Evolutionary conservation across 257 asterid genomes (phyloP), one percentile per base, ranked within the genome.

Genomic region (Nicotiana otophora): DNA sequence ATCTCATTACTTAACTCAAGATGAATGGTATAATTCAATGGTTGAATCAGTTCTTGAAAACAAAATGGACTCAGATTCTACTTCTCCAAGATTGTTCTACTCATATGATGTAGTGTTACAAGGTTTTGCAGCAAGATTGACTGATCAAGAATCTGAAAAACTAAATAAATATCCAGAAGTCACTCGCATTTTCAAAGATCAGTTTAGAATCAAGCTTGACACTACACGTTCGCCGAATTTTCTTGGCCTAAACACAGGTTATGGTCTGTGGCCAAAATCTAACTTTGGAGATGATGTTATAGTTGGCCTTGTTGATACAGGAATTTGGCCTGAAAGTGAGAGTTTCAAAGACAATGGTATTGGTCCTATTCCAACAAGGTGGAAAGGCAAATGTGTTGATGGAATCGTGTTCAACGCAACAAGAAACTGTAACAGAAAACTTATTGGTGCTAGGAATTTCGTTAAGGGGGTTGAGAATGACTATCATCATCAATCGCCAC

Each of bases 321-420:
- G 81, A 9, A 78, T 83, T 68, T 83, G 86, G 86, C 86, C 86
- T 6, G 83, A 83, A 79, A 78, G 83, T 20, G 60, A 83, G 51
- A 83, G 86, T 63, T 83, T 83, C 16, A 46, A 68, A 3, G 86
- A 78, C 16, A 20, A 39, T 20, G 79, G 64, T 11, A 39, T 83
- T 23, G 70, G 69, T 2, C 60, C 82, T 34, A 23, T 83, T 17
- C 86, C 83, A 19, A 23, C 80, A 34, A 83, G 77, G 14, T 83
- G 85, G 85, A 76, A 53, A 77, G 85, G 85, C 5, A 20, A 23
- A 7, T 77, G 85, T 65, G 48, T 77, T 5, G 48, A 39, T 33
- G 85, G 85, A n/a, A 51, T 36, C 4, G 39, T 5, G 1, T 83
- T 83, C 61, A 83, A 75, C 51, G 65, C 79, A 0, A 60, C 30